A percentile compares a stretch with the other conserved stretches of the same genome.
Conservation (phyloP, 768 basidiomycete genomes). For the Psilocybe cyanescens region DNA sequence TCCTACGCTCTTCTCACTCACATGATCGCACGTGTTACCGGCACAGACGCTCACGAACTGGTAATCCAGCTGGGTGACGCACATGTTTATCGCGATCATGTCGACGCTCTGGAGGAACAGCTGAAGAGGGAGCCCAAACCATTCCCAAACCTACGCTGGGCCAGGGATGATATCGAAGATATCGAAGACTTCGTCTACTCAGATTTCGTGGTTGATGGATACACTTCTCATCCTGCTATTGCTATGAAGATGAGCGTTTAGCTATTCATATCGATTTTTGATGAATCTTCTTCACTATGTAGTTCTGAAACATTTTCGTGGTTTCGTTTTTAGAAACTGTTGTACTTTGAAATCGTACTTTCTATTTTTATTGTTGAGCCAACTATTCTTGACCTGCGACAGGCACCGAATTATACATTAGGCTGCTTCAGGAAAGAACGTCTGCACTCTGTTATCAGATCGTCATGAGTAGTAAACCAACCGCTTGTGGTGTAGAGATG, state of each 20-base stretch:
- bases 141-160: constrained; percentile 85
- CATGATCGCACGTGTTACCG: constrained; percentile 94
- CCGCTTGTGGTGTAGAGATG: too few relatives aligned
- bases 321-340: not conserved
- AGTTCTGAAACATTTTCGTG: not conserved
- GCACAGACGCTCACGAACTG: constrained; percentile 85
- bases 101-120: constrained; percentile 84
- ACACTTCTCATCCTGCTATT: constrained; percentile 81
- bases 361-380: not conserved
- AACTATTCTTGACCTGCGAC: not conserved
- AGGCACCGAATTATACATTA: not conserved
- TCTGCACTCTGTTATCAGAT: too few relatives aligned
- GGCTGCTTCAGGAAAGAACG: not conserved
- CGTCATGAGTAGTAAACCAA: too few relatives aligned
- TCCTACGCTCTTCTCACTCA: constrained; percentile 97
- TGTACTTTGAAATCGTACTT: not conserved
- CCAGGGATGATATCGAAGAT: constrained; percentile 58
- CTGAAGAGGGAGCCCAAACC: constrained; percentile 74
- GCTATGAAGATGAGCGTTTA: constrained; percentile 97
- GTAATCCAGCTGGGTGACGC: constrained; percentile 97
- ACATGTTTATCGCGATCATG: constrained; percentile 93
- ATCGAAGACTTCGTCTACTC: constrained; percentile 82
- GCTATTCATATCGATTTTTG: constrained; percentile 1
- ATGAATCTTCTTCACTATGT: not conserved
- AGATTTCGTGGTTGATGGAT: constrained; percentile 89